Evolutionary conservation across 176 grass and related monocot species (phyloP), one percentile per base, ranked within the genome.

Genomic region (Saccharum spontaneum): DNA sequence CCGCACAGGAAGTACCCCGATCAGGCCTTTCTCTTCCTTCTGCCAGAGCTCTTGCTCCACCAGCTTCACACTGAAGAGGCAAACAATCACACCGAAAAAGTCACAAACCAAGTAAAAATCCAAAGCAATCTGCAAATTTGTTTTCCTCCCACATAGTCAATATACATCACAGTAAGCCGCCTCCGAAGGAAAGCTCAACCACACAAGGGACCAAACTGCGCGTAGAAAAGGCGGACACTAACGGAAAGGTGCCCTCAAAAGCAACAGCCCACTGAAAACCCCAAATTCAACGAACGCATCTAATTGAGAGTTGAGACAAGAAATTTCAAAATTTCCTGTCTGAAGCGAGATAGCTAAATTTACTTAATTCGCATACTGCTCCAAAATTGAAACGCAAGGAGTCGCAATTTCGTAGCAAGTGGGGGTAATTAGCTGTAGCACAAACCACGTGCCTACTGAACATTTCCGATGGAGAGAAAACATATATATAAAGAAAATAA

Each of bases 31-130:
- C 75, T 99, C 93, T 75, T 94, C 97, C 81, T 85, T 89, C 71
- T 99, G 97, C 97, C 97, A 99, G 31, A 99, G 86, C 80, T 99
- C 97, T 87, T 99, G 97, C 79, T 99, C 97, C 52, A 99, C 97
- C 65, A 99, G 60, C 88, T 96, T 99, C 67, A 99, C 97, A 79
- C 97, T 99, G 91, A 76, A 92, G 33, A 37, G 3, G 46, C 13
- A 78, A 82, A 59, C 26, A 84, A 62, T 6, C 28, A 48, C 26
- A 72, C 39, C 44, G 16, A 75, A 4, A 2, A 37, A 73, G 38
- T 69, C 79, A 80, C 17, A 64, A 67, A 17, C 41, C 28, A 78
- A 73, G 43, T 63, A 39, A 83, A 87, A 69, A 61, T 33, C 26
- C 28, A 79, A 76, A 75, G 15, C 50, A 85, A 73, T 1, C 37